These are phyloP conservation scores for Phyllachora maydis DNA, from an alignment of 2,329 filamentous ascomycete genomes.

Conservation along the genomic window DNA sequence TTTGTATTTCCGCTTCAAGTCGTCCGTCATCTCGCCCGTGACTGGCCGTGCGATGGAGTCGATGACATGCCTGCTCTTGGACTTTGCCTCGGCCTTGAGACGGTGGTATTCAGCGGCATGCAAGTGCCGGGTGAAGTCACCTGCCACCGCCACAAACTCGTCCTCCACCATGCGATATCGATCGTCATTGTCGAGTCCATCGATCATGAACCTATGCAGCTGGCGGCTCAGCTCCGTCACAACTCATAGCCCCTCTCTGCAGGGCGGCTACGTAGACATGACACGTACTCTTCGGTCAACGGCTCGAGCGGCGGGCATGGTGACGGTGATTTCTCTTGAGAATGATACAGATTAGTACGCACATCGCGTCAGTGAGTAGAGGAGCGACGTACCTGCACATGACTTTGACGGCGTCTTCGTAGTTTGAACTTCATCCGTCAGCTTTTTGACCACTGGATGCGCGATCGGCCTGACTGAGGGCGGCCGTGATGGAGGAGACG, in stretches of 20 bases:
- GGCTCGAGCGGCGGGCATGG: constrained; percentile 12
- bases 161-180: constrained; percentile 70
- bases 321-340: constrained; percentile 9
- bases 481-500: constrained; percentile 2
- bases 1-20: constrained; percentile 14
- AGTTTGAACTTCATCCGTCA: background rate
- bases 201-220: constrained; percentile 34
- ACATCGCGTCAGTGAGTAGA: too few species aligned
- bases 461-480: constrained; percentile 1
- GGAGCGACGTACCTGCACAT: too few species aligned
- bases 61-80: constrained; percentile 30
- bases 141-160: constrained; percentile 48
- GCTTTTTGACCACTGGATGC: background rate
- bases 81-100: constrained; percentile 34
- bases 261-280: background rate
- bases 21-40: constrained; percentile 16
- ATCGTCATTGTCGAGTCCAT: constrained; percentile 47
- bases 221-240: background rate
- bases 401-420: background rate
- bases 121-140: constrained; percentile 51
- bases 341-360: too few species aligned
- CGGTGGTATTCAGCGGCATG: constrained; percentile 60
- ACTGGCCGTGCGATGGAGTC: constrained; percentile 29
- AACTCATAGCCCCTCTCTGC: background rate
- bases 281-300: constrained; percentile 8